These are phyloP conservation scores for Naganishia sp. DNA, from an alignment of 1,284 basidiomycete species.

Conservation along the genomic window DNA sequence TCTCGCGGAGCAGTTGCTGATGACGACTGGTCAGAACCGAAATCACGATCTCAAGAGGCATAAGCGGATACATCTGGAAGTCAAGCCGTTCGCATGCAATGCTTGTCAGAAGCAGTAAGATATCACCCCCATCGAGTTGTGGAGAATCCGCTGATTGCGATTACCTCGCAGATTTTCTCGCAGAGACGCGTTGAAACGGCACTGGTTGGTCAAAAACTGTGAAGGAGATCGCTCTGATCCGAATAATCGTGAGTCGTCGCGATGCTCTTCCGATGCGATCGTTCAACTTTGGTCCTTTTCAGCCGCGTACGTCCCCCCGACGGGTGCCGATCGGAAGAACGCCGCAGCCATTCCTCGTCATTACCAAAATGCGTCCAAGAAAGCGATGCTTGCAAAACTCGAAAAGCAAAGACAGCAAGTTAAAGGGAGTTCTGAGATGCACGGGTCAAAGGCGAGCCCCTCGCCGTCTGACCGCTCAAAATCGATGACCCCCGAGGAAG, in stretches of 20 bases:
- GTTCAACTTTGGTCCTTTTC: neutral
- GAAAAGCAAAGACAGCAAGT: constrained; percentile 4
- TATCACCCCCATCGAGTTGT: neutral
- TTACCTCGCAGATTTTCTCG: constrained; percentile 49
- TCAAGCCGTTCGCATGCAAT: constrained; percentile 55
- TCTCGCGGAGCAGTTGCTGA: neutral
- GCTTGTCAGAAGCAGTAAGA: constrained; percentile 54
- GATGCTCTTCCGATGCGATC: neutral
- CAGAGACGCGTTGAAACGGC: constrained; percentile 55
- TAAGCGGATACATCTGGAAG: constrained; percentile 55
- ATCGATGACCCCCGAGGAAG: neutral
- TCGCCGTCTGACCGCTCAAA: constrained; percentile 16
- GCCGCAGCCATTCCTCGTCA: constrained; percentile 26
- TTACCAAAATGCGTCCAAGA: constrained; percentile 12
- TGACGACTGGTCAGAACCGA: constrained; percentile 45
- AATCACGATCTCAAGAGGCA: constrained; percentile 56
- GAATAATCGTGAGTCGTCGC: constrained; percentile 22
- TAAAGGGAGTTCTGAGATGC: neutral
- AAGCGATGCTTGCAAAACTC: constrained; percentile 1
- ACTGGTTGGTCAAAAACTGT: constrained; percentile 56
- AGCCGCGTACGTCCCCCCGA: constrained; percentile 12
- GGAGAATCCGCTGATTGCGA: neutral
- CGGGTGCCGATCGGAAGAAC: constrained; percentile 17
- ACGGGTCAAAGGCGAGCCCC: constrained; percentile 6
- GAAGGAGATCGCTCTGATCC: constrained; percentile 47